phyloP scores from a whole-genome alignment of 2,329 filamentous ascomycete species.

The Conoideocrella luteorostrata region DNA sequence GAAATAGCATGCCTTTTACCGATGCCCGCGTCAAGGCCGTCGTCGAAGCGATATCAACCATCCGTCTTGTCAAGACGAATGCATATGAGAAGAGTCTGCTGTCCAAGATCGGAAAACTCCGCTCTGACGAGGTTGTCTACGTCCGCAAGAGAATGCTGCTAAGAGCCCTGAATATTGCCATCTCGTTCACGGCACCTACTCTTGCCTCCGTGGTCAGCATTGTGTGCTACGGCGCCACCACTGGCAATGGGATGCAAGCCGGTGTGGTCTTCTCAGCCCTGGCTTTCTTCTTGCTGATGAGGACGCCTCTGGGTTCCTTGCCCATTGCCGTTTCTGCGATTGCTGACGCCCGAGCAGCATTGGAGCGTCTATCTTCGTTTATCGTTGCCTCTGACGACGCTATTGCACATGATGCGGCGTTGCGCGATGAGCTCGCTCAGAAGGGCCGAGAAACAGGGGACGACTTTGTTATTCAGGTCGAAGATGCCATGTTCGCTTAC shows the following conservation, averaged over 20 bases:
- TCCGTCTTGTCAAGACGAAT: slow-evolving; percentile 21
- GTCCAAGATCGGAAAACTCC: slow-evolving; percentile 15
- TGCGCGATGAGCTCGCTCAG: not conserved
- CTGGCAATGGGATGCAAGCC: not conserved
- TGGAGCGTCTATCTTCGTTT: slow-evolving; percentile 16
- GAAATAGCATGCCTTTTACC: slow-evolving; percentile 19
- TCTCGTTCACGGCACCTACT: slow-evolving; percentile 18
- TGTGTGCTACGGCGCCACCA: slow-evolving; percentile 3
- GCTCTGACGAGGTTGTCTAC: slow-evolving; percentile 17
- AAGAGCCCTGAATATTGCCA: slow-evolving; percentile 18
- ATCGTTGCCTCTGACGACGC: slow-evolving; percentile 12
- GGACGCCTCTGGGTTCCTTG: slow-evolving; percentile 15
- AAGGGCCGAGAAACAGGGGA: not conserved
- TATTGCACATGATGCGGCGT: not conserved
- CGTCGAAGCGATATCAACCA: slow-evolving; percentile 19
- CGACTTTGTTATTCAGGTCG: slow-evolving; percentile 11
- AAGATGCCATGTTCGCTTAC: slow-evolving; percentile 13
- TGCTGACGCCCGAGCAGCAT: slow-evolving; percentile 17
- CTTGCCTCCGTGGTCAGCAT: slow-evolving; percentile 19
- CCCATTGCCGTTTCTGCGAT: slow-evolving; percentile 17
- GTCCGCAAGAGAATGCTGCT: slow-evolving; percentile 20
- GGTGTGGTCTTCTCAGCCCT: slow-evolving; percentile 13
- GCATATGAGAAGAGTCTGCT: slow-evolving; percentile 19
- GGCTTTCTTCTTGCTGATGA: slow-evolving; percentile 18
- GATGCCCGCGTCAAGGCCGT: slow-evolving; percentile 20